Evolutionary conservation across 2,329 filamentous ascomycete genomes (phyloP), one percentile per base, ranked within the genome.

Genomic region (Orbilia blumenaviensis): DNA sequence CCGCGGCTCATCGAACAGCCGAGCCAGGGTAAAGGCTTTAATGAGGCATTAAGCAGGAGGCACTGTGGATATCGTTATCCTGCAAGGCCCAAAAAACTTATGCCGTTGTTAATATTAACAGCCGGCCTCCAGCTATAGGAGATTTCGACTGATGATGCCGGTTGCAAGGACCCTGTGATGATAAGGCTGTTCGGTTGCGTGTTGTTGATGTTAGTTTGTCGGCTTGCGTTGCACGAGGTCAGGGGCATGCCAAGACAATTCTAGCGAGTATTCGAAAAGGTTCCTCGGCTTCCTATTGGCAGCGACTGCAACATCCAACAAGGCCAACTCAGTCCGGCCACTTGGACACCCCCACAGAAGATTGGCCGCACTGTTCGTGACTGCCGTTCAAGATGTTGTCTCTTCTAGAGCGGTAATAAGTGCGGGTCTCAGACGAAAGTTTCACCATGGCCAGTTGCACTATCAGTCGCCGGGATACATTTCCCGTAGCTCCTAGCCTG

Each of bases 291-390:
- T 64, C 61, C 42, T 36, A 64, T 64, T 64, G 61, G 61, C 27
- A 10, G 25, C 32, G 18, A n/a, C 32, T 29, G 46, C 32, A 66
- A 67, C 50, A 58, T 67, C 48, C 63, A 67, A 67, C 63, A 58
- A 16, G n/a, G 34, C 50, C 63, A 67, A 67, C 63, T 56, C 63
- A 46, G 44, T 41, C 29, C 7, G 50, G 36, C 56, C 25, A 44
- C 34, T 34, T 18, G 48, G 36, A 10, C 38, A 38, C n/a, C 50
- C 52, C 32, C 32, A 46, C 12, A 23, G 18, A 1, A 50, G 29
- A 6, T 14, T 21, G 27, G 48, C 48, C 48, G 48, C 48, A 54
- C 34, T 54, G 18, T 7, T 41, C 1, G 36, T 12, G 36, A 12
- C n/a, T 41, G 36, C 12, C 10, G 12, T 41, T n/a, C n/a, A 14